Evolutionary conservation across 352 stramenopile species (phyloP).

Genomic region (Pythium monospermum): DNA sequence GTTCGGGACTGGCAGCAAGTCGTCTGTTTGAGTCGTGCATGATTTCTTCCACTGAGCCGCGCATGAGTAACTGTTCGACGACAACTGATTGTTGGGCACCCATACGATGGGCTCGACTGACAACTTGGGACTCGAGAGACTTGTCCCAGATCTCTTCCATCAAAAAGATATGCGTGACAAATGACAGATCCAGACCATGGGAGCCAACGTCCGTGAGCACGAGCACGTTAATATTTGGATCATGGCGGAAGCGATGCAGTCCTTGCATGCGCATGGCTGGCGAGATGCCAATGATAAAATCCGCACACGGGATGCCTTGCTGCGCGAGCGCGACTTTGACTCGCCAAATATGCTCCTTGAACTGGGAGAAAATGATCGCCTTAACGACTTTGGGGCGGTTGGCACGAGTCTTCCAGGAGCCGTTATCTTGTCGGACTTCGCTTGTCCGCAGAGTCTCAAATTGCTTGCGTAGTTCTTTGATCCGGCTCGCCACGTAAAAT

Average conservation of each 20-base stretch:
- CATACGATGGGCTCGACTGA: conserved; percentile 95
- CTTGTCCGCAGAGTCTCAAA: conserved; percentile 20
- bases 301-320: conserved; percentile 48
- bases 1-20: not conserved
- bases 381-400: conserved; percentile 38
- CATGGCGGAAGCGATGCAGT: conserved; percentile 46
- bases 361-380: conserved; percentile 82
- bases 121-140: conserved; percentile 92
- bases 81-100: conserved; percentile 88
- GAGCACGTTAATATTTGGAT: conserved; percentile 86
- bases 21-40: conserved; percentile 49
- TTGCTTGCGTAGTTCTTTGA: conserved; percentile 61
- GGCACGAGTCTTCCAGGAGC: not conserved
- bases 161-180: conserved; percentile 98
- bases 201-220: conserved; percentile 93
- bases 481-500: conserved; percentile 58
- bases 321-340: conserved; percentile 68
- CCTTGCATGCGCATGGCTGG: conserved; percentile 45
- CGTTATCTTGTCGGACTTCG: conserved; percentile 1
- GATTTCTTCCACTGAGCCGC: conserved; percentile 76
- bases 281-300: conserved; percentile 56
- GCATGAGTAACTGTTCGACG: conserved; percentile 91
- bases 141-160: conserved; percentile 97
- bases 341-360: conserved; percentile 76
- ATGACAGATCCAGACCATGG: conserved; percentile 95